Conservation (phyloP, 306 rosid species). For the Acacia melanoxylon region DNA sequence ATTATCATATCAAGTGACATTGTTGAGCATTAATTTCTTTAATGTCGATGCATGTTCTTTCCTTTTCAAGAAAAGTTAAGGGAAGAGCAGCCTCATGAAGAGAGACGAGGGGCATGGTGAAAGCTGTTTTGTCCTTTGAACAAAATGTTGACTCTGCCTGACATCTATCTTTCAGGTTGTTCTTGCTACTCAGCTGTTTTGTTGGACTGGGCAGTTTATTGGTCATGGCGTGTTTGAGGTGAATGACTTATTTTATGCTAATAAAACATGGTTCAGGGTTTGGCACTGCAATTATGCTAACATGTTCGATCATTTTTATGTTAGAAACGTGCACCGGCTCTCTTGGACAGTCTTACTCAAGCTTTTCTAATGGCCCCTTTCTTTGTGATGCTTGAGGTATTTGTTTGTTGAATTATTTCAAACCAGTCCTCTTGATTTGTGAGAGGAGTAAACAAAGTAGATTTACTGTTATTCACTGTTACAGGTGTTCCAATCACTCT, state of each 20-base stretch:
- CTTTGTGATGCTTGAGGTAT: conserved; percentile 67
- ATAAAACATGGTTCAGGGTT: conserved; percentile 1
- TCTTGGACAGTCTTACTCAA: conserved; percentile 79
- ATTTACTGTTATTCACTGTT: conserved; percentile 10
- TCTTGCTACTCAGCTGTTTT: conserved; percentile 70
- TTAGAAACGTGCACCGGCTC: conserved; percentile 92
- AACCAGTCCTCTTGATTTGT: not conserved
- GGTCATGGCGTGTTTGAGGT: conserved; percentile 97
- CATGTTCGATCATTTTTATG: not conserved
- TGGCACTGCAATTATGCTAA: conserved; percentile 12
- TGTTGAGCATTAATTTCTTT: not conserved
- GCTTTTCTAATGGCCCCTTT: conserved; percentile 91
- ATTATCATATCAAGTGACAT: not conserved
- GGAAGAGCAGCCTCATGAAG: not conserved
- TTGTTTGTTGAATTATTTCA: not conserved
- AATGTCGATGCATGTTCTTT: not conserved
- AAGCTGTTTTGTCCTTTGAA: not conserved
- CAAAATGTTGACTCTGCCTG: not conserved
- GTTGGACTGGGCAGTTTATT: conserved; percentile 85
- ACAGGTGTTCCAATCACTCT: conserved; percentile 53
- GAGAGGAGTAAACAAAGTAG: conserved; percentile 42
- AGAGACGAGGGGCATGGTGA: not conserved
- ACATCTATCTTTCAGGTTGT: conserved; percentile 53
- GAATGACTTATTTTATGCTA: conserved; percentile 8
- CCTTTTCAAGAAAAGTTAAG: not conserved